phyloP scores from a whole-genome alignment of 495 filamentous ascomycete genomes.

The Cetradonia linearis region DNA sequence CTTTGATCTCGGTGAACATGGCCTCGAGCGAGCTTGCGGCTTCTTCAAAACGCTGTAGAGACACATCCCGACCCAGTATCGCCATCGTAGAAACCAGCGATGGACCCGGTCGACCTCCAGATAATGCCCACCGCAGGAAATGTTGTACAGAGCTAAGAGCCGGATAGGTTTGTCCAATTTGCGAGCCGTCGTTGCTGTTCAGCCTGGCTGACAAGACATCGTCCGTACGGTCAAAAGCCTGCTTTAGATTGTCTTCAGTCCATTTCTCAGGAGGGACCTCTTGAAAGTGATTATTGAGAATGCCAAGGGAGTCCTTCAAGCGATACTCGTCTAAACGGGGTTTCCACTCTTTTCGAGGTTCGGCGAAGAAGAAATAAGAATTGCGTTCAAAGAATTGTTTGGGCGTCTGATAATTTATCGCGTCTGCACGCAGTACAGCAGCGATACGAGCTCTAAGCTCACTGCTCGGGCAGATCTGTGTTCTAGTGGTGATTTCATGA shows the following conservation, averaged over 20 bases:
- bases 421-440: slow-evolving; percentile 47
- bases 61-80: slow-evolving; percentile 53
- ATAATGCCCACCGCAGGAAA: slow-evolving; percentile 59
- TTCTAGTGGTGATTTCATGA: slow-evolving; percentile 1
- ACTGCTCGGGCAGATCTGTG: slow-evolving; percentile 28
- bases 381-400: slow-evolving; percentile 49
- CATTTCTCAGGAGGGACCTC: slow-evolving; percentile 21
- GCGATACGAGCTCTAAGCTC: slow-evolving; percentile 34
- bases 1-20: neutral
- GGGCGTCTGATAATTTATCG: slow-evolving; percentile 51
- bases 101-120: slow-evolving; percentile 49
- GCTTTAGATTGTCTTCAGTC: slow-evolving; percentile 9
- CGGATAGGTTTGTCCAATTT: neutral
- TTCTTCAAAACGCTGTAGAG: slow-evolving; percentile 43
- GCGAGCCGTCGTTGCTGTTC: slow-evolving; percentile 8
- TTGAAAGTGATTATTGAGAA: slow-evolving; percentile 20
- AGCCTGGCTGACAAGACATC: neutral
- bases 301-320: slow-evolving; percentile 21
- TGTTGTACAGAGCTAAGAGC: slow-evolving; percentile 41
- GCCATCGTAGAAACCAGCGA: slow-evolving; percentile 47
- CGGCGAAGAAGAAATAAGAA: slow-evolving; percentile 51
- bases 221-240: slow-evolving; percentile 13
- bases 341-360: slow-evolving; percentile 22
- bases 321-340: neutral
- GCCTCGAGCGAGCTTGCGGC: slow-evolving; percentile 26